Base-by-base conservation (phyloP, 2,329 filamentous ascomycete species). In the Mycosphaerella sp. region DNA sequence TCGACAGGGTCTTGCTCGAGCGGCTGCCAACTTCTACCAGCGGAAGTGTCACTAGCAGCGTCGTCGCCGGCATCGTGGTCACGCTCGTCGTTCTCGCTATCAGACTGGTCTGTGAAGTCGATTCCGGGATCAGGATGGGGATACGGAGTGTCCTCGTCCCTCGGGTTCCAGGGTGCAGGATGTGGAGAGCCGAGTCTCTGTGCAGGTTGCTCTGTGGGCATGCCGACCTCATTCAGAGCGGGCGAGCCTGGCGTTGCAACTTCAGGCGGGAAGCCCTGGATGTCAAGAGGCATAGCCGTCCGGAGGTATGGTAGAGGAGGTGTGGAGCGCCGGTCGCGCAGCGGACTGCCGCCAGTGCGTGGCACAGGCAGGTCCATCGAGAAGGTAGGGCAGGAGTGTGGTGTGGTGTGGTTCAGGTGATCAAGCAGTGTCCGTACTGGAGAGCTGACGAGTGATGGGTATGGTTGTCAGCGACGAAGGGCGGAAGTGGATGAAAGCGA, bases 1-100 rank as follows among this genome's bases (percentile, higher is more conserved):
- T 32, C 48, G 11, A 42, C 45, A 23, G 48, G 29, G 14, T 63
- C 61, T 45, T 73, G 69, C 39, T 73, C 69, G 44, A 45, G 23
- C 17, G 42, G 41, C 11, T 45, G 36, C 48, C 48, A 51, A 26
- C 21, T 43, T 31, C 48, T 34, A 36, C 48, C 21, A 5, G 32
- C 29, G 21, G 48, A 45, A 23, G 41, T 39, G 32, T 75, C 72
- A 17, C 54, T 60, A 9, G 63, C 65, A n/a, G 64, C 64, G 38
- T 56, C 48, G 8, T 58, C 59, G 43, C 50, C 54, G 34, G 10
- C 65, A 29, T 43, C 48, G 41, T 45, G 42, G 8, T 51, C 41
- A 10, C 44, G 23, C 31, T 50, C 67, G 5, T 58, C 56, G 2
- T 65, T 62, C 9, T 65, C 60, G 23, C 59, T 58, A 23, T 64